Conservation (phyloP, 148 eudicot genomes). For the Rhododendron kiyosumense region DNA sequence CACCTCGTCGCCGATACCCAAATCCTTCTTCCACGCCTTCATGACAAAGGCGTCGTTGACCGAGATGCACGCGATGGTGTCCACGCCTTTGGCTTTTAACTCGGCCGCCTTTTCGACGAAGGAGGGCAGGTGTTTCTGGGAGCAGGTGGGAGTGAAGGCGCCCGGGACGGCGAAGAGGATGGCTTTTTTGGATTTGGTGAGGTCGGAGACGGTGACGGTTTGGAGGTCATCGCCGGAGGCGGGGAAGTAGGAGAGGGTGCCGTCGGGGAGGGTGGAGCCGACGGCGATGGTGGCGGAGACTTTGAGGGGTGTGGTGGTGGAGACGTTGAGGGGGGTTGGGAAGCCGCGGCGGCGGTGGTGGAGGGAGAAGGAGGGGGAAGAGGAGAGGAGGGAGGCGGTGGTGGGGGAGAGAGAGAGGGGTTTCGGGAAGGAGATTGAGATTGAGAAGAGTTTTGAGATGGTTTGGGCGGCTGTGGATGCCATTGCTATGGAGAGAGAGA, state of each 20-base stretch:
- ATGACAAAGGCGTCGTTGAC: constrained; percentile 88
- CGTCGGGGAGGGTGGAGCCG: constrained; percentile 60
- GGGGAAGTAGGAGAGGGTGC: constrained; percentile 70
- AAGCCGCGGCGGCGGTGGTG: constrained; percentile 16
- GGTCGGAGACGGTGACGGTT: constrained; percentile 59
- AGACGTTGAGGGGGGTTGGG: constrained; percentile 15
- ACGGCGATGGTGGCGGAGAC: constrained; percentile 58
- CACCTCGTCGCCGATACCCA: constrained; percentile 42
- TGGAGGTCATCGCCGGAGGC: constrained; percentile 57
- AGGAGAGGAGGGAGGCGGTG: constrained; percentile 16
- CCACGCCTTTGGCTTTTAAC: constrained; percentile 71
- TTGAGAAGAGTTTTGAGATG: constrained; percentile 19
- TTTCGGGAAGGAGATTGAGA: constrained; percentile 21
- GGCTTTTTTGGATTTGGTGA: constrained; percentile 55
- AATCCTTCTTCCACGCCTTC: constrained; percentile 77
- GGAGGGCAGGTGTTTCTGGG: constrained; percentile 84
- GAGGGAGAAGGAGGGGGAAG: constrained; percentile 14
- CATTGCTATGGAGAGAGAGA: constrained; percentile 21
- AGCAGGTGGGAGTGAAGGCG: constrained; percentile 93
- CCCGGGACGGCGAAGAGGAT: constrained; percentile 85
- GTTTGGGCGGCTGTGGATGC: constrained; percentile 34
- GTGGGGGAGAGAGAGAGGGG: constrained; percentile 15
- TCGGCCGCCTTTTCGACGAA: constrained; percentile 58
- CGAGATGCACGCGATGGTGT: constrained; percentile 70
- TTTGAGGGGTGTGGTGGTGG: constrained; percentile 24